Base-by-base conservation (phyloP, 2,329 filamentous ascomycete genomes). In the Fusarium sp. region DNA sequence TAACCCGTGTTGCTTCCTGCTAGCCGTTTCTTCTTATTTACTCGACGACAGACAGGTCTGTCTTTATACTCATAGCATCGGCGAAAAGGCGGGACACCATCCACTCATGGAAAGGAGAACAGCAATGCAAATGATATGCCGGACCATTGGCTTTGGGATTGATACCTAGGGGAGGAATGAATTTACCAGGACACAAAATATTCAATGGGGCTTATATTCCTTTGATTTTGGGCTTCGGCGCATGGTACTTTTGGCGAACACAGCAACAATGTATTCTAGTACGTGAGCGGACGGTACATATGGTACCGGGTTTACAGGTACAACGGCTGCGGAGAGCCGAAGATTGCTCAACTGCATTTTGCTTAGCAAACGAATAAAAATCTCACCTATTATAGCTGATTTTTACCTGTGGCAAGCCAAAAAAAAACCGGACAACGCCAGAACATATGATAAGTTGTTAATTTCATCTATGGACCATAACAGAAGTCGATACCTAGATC, bases 11-110 rank as follows among this genome's bases (percentile, higher is more conserved):
- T 73, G 64, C 59, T 66, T 73, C 52, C 56, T 58, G 51, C 58
- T 64, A 36, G 53, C 45, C 58, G 45, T 58, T 51, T 46, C 58
- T 67, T 41, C 11, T 40, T 50, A 50, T 58, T 58, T 59, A 46
- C 39, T 57, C 46, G 31, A 60, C 54, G 67, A 48, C 67, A 62
- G 60, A 60, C 69, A 65, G 58, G 63, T 71, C 63, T 71, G 51
- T 71, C 58, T 62, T 56, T 55, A 50, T 57, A 69, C 54, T 69
- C 66, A 74, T 72, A 58, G 70, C 66, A 74, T 49, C 60, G 68
- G 72, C 72, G 72, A 70, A 74, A 61, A 49, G 66, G 66, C 52
- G 54, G 66, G 59, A 51, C 35, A 41, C 41, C 29, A 63, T 65
- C 64, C 41, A 63, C 37, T 43, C 50, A 61, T 49, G 63, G 59